Evolutionary conservation across 2,329 filamentous ascomycete species (phyloP).

Genomic region (Fusarium euwallaceae): DNA sequence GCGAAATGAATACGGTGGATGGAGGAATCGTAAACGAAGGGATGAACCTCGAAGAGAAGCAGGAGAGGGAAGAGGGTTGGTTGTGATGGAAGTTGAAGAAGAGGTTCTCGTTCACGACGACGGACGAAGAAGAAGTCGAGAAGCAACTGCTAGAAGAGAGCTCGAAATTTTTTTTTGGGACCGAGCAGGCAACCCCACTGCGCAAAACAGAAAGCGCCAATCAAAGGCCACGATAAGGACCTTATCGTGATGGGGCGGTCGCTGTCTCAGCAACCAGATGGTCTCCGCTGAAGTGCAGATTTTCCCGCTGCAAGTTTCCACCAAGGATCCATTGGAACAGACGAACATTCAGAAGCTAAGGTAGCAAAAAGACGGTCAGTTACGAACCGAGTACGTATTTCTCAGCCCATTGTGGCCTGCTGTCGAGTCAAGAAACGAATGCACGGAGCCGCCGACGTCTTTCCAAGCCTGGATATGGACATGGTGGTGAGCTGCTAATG

Average conservation of each 20-base stretch:
- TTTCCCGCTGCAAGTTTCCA: conserved; percentile 36
- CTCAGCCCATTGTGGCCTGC: background rate
- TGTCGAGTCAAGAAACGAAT: background rate
- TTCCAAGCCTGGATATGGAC: background rate
- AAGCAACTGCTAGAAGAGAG: conserved; percentile 37
- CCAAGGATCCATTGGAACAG: conserved; percentile 4
- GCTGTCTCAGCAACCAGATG: conserved; percentile 53
- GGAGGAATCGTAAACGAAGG: conserved; percentile 7
- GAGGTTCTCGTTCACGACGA: conserved; percentile 36
- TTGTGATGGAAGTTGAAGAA: conserved; percentile 25
- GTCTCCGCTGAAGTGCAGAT: conserved; percentile 43
- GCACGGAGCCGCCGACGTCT: background rate
- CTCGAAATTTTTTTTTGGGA: conserved; percentile 54
- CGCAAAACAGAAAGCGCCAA: conserved; percentile 40
- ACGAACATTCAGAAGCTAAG: background rate
- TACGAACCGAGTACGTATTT: background rate
- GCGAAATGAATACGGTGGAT: background rate
- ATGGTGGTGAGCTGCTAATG: background rate
- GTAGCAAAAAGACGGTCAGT: conserved; percentile 19
- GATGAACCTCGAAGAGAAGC: conserved; percentile 16
- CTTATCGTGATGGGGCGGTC: conserved; percentile 46
- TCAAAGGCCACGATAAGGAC: conserved; percentile 47
- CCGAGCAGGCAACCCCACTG: conserved; percentile 36
- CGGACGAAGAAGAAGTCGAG: conserved; percentile 42
- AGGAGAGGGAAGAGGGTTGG: conserved; percentile 1